phyloP scores from a whole-genome alignment of 805 yeast species.

The Yamadazyma kitorensis region DNA sequence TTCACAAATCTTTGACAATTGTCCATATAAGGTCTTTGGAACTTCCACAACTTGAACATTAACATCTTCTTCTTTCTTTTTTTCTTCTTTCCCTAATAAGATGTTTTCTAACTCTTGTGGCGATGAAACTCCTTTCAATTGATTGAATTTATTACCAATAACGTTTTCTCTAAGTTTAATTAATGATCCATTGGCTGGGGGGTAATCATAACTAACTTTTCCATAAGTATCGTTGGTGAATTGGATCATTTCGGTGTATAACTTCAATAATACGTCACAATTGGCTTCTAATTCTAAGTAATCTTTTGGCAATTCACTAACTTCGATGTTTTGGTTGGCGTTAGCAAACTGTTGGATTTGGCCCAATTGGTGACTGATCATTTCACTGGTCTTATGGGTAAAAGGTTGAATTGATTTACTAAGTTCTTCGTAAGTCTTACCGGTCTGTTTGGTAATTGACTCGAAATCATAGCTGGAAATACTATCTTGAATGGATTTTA shows the following conservation, averaged over 20 bases:
- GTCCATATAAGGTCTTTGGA: constrained; percentile 75
- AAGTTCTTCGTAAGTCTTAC: constrained; percentile 45
- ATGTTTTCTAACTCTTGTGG: constrained; percentile 66
- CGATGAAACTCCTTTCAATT: constrained; percentile 59
- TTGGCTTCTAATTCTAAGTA: constrained; percentile 65
- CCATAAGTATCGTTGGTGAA: constrained; percentile 56
- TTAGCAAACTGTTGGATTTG: constrained; percentile 42
- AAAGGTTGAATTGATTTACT: constrained; percentile 48
- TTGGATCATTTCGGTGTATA: constrained; percentile 50
- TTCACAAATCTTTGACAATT: constrained; percentile 55
- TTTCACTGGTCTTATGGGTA: constrained; percentile 56
- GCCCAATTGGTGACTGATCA: constrained; percentile 62
- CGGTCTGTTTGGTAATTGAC: constrained; percentile 33
- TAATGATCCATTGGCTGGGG: constrained; percentile 54
- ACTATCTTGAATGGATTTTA: constrained; percentile 34
- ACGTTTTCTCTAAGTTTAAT: constrained; percentile 60
- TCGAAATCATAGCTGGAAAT: constrained; percentile 39
- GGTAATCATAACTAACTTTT: constrained; percentile 77
- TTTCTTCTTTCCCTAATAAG: constrained; percentile 33
- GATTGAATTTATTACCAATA: constrained; percentile 53
- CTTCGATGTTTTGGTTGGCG: constrained; percentile 47
- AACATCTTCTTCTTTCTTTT: constrained; percentile 10
- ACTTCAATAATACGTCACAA: constrained; percentile 60
- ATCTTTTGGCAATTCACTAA: constrained; percentile 71
- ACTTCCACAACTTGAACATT: constrained; percentile 36